Evolutionary conservation across 1,284 basidiomycete genomes (phyloP), one percentile per base, ranked within the genome.

Genomic region (Cutaneotrichosporon sp.): DNA sequence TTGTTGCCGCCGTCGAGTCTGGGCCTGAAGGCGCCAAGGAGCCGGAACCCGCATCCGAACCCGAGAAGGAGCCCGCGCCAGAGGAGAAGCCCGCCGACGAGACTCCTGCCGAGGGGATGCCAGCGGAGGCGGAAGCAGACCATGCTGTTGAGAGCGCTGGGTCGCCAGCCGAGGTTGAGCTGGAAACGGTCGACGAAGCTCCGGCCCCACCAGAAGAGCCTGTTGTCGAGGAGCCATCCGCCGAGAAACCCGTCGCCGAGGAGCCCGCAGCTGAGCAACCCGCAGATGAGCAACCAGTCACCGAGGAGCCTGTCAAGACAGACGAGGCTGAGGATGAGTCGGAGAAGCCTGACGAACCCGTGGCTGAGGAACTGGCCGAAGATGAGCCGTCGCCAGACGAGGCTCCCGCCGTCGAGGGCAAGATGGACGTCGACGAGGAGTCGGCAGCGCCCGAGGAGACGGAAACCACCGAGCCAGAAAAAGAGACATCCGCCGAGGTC

Each of bases 1-100:
- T 74, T 8, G 71, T 73, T 50, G 58, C 65, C 36, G 69, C 73
- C 14, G 63, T 72, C 8, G 71, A 65, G 50, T 66, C 58, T 42
- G 76, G 73, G 9, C 70, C 69, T 0, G 62, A 65, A 22, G 57
- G 61, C 5, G 63, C 61, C 21, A 63, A 65, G 52, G 59, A 65
- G 53, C 53, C 60, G 1, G 55, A 49, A 14, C 32, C 57, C 10
- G 18, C 55, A 4, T 34, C 58, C 4, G 55, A 10, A n/a, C n/a
- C 47, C 13, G 18, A 4, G 7, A 16, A 47, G 1, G 5, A 47
- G 46, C 18, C 46, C n/a, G n/a, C 47, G 47, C 18, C n/a, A 6
- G 40, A 13, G 40, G 11, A 30, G 31, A 34, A 59, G 57, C 30
- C 57, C 21, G 57, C 31, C 26, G 57, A 59, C 1, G 34, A 26